These are phyloP conservation scores for Casuarina cunninghamiana DNA, from an alignment of 306 rosid genomes.

Conservation along the genomic window DNA sequence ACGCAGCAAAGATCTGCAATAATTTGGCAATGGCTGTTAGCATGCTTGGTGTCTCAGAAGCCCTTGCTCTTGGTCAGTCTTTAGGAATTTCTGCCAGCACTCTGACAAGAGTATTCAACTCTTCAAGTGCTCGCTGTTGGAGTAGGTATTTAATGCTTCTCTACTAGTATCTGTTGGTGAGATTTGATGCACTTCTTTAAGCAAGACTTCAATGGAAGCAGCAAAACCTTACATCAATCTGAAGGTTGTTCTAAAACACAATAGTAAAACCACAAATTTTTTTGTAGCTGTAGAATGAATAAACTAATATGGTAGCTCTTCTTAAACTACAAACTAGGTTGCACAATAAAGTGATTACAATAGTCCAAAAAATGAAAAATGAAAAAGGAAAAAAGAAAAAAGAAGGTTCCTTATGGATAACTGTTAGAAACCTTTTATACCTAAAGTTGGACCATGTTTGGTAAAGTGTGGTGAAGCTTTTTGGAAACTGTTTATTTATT, in stretches of 20 bases:
- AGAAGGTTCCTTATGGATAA: not conserved
- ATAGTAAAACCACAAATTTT: not conserved
- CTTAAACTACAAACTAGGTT: not conserved
- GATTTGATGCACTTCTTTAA: not conserved
- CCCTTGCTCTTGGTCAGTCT: slow-evolving; percentile 88
- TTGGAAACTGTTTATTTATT: too few species aligned
- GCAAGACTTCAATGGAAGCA: not conserved
- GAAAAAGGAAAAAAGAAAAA: too few species aligned
- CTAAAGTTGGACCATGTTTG: too few species aligned
- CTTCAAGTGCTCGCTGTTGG: slow-evolving; percentile 97
- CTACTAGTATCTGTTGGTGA: slow-evolving; percentile 11
- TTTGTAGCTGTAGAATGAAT: not conserved
- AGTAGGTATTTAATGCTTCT: slow-evolving; percentile 66
- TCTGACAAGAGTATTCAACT: slow-evolving; percentile 77
- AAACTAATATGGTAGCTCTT: not conserved
- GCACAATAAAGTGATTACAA: not conserved
- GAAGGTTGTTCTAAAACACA: not conserved
- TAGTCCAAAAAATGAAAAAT: not conserved
- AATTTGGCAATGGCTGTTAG: slow-evolving; percentile 94
- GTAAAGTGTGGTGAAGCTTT: too few species aligned
- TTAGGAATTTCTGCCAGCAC: slow-evolving; percentile 76
- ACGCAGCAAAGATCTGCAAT: slow-evolving; percentile 96
- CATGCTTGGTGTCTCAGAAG: slow-evolving; percentile 96
- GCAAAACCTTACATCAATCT: not conserved
- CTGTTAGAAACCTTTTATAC: too few species aligned